These are phyloP conservation scores for Ambrosia artemisiifolia DNA, from an alignment of 129 eudicot species.

Conservation along the genomic window DNA sequence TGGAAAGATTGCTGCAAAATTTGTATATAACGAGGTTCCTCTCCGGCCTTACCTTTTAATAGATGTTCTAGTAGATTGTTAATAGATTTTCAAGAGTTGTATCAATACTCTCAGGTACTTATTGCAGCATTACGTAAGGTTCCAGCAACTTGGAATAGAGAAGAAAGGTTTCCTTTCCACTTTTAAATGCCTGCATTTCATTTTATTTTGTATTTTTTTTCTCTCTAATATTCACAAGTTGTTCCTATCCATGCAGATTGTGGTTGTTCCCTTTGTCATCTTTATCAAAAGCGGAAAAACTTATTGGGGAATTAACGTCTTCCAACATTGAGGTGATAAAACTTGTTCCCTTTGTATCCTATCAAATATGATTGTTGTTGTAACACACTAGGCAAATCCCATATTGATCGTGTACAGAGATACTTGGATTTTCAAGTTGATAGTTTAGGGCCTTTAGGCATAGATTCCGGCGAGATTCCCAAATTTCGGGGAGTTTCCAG, in stretches of 20 bases:
- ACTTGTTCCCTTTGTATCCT: too few relatives aligned
- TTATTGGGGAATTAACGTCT: conserved; percentile 44
- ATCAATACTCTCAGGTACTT: conserved; percentile 40
- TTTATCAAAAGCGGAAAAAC: conserved; percentile 62
- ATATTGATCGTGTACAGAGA: too few relatives aligned
- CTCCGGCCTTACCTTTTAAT: background rate
- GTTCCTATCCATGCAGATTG: conserved; percentile 50
- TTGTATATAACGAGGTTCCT: conserved; percentile 65
- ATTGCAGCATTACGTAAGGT: conserved; percentile 65
- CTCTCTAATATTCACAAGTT: background rate
- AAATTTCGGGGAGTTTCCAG: too few relatives aligned
- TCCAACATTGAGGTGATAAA: conserved; percentile 61
- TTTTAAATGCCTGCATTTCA: conserved; percentile 5
- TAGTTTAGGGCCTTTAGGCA: too few relatives aligned
- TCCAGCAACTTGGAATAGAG: conserved; percentile 77
- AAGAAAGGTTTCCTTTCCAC: conserved; percentile 60
- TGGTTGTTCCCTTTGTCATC: conserved; percentile 90
- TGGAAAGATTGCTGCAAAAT: conserved; percentile 86
- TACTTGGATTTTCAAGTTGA: too few relatives aligned
- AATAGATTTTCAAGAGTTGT: background rate
- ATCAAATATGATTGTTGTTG: too few relatives aligned
- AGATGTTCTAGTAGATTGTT: conserved; percentile 4
- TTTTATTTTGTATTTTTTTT: background rate
- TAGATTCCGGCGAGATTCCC: too few relatives aligned
- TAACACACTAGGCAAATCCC: too few relatives aligned